A percentile compares a stretch with the other conserved stretches of the same genome.
These are phyloP conservation scores for Psilocybe cyanescens DNA, from an alignment of 768 basidiomycete genomes.

Conservation along the genomic window DNA sequence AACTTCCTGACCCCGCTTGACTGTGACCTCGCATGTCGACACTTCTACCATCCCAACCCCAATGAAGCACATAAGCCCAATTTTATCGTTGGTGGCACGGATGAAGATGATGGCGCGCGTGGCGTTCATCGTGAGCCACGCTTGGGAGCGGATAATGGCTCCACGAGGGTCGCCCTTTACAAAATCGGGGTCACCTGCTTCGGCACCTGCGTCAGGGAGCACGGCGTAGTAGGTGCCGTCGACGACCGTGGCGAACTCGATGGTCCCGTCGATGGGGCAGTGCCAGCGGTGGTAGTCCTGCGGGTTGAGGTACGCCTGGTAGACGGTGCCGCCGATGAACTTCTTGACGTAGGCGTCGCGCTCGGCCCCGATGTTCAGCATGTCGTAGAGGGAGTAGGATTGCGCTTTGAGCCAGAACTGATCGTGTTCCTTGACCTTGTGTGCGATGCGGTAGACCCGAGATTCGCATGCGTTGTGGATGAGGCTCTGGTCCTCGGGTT, in stretches of 20 bases:
- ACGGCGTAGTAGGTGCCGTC: constrained; percentile 55
- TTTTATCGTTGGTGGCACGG: neutral
- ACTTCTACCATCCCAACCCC: constrained; percentile 1
- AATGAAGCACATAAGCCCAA: constrained; percentile 7
- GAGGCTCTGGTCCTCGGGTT: constrained; percentile 28
- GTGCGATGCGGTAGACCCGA: constrained; percentile 42
- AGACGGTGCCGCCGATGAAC: constrained; percentile 54
- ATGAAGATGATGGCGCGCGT: constrained; percentile 44
- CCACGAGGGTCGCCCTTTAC: constrained; percentile 14
- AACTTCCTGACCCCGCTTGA: neutral
- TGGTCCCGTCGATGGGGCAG: constrained; percentile 51
- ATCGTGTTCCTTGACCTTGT: constrained; percentile 43
- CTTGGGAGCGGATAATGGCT: constrained; percentile 12
- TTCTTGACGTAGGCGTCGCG: constrained; percentile 24
- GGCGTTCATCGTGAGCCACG: constrained; percentile 38
- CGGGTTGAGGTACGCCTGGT: constrained; percentile 61
- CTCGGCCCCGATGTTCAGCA: constrained; percentile 48
- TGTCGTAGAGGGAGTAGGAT: constrained; percentile 60
- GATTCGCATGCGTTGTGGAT: constrained; percentile 60
- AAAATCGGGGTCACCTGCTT: constrained; percentile 8
- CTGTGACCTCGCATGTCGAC: neutral
- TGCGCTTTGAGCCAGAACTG: constrained; percentile 66
- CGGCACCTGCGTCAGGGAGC: constrained; percentile 13
- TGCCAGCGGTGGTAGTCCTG: constrained; percentile 68
- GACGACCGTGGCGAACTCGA: constrained; percentile 42